Conservation (phyloP, 139 green algal genomes). For the Chlorella ohadii region DNA sequence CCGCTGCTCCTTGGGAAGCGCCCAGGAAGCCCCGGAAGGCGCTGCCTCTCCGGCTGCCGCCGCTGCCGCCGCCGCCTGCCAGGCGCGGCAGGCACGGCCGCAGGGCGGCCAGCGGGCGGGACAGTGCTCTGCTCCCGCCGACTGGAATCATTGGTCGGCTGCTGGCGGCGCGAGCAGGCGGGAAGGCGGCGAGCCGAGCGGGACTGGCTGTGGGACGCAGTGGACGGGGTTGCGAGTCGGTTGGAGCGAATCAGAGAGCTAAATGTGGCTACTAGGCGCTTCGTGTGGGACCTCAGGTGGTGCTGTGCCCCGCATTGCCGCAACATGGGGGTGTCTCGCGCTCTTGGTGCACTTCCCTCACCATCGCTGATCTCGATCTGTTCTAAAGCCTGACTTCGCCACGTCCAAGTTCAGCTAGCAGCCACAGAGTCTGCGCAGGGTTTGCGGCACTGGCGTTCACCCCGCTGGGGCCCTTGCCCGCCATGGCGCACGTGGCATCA, state of each 20-base stretch:
- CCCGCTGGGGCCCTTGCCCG: no score
- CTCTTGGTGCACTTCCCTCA: no score
- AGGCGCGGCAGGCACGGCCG: background rate
- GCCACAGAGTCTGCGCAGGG: background rate
- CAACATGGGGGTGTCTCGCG: no score
- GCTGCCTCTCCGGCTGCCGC: background rate
- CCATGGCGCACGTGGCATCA: background rate
- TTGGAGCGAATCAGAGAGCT: background rate
- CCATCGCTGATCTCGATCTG: background rate
- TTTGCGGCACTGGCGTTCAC: no score
- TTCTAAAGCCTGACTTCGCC: no score
- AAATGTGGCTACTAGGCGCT: background rate
- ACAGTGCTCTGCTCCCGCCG: background rate
- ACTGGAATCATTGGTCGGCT: background rate
- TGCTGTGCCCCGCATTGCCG: background rate
- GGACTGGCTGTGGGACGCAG: background rate
- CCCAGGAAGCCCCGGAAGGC: background rate
- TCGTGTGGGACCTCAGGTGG: background rate
- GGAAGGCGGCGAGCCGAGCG: background rate
- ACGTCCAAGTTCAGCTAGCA: no score
- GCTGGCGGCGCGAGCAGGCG: background rate
- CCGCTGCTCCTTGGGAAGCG: background rate
- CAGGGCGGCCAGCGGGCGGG: background rate
- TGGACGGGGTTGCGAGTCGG: background rate
- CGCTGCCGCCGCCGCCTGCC: background rate